phyloP scores from a whole-genome alignment of 495 filamentous ascomycete species.

The Amorphotheca resinae region DNA sequence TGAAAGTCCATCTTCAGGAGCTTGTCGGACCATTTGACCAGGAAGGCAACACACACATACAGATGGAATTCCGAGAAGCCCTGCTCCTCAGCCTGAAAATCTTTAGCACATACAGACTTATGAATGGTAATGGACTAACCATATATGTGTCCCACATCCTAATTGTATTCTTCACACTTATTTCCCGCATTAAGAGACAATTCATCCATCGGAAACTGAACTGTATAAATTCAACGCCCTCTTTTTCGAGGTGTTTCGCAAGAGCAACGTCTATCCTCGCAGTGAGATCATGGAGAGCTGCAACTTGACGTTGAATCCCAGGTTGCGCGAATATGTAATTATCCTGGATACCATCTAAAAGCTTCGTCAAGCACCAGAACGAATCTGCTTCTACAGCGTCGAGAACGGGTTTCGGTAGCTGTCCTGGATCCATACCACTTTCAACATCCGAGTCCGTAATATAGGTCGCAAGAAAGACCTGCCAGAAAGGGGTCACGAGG shows the following conservation, averaged over 20 bases:
- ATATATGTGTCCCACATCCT: slow-evolving; percentile 99
- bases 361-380: slow-evolving; percentile 95
- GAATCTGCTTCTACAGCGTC: slow-evolving; percentile 97
- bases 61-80: slow-evolving; percentile 97
- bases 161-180: slow-evolving; percentile 90
- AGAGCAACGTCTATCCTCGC: slow-evolving; percentile 75
- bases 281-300: slow-evolving; percentile 75
- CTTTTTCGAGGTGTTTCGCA: slow-evolving; percentile 75
- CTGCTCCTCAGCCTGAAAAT: slow-evolving; percentile 78
- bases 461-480: slow-evolving; percentile 88
- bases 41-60: slow-evolving; percentile 94
- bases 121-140: slow-evolving; percentile 36
- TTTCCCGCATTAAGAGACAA: slow-evolving; percentile 92
- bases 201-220: slow-evolving; percentile 99
- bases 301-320: slow-evolving; percentile 88
- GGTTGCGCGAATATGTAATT: slow-evolving; percentile 98
- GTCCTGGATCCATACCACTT: slow-evolving; percentile 89
- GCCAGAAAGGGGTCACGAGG: slow-evolving; percentile 93
- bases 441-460: slow-evolving; percentile 89
- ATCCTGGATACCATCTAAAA: slow-evolving; percentile 95
- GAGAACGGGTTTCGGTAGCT: slow-evolving; percentile 77
- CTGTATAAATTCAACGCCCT: slow-evolving; percentile 96
- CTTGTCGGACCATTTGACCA: slow-evolving; percentile 97
- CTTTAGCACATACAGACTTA: not conserved
- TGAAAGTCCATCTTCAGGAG: slow-evolving; percentile 96